phyloP scores from a whole-genome alignment of 257 asterid genomes.

The Nicotiana undulata region DNA sequence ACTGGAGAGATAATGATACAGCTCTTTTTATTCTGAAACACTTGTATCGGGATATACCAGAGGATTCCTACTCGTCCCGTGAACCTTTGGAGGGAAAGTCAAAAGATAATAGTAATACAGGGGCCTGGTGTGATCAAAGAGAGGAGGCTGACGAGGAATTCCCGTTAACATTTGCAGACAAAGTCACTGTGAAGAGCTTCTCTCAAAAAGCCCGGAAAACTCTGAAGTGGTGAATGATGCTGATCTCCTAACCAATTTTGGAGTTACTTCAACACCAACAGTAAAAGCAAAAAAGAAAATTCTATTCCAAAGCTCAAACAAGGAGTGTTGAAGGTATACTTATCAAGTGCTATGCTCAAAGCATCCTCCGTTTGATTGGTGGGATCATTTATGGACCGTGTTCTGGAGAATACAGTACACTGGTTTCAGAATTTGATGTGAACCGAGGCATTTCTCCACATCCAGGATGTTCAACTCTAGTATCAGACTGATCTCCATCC shows the following conservation, averaged over 20 bases:
- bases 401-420: not conserved
- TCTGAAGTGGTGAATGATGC: conserved; percentile 16
- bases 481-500: not conserved
- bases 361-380: not conserved
- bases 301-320: not conserved
- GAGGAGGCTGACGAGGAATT: conserved; percentile 57
- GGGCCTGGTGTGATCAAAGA: conserved; percentile 51
- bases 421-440: not conserved
- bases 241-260: not conserved
- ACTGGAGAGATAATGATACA: conserved; percentile 91
- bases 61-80: conserved; percentile 32
- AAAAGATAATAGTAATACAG: conserved; percentile 20
- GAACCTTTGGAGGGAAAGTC: conserved; percentile 32
- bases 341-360: not conserved
- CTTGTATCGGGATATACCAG: conserved; percentile 70
- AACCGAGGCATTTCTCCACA: not conserved
- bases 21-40: conserved; percentile 90
- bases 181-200: conserved; percentile 39
- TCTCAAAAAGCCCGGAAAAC: conserved; percentile 42
- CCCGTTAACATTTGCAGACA: conserved; percentile 81
- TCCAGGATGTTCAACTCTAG: not conserved
- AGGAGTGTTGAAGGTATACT: not conserved
- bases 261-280: not conserved
- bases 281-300: not conserved
- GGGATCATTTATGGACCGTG: not conserved